Evolutionary conservation across 2,329 filamentous ascomycete species (phyloP), one percentile per base, ranked within the genome.

Genomic region (Neurospora sp.): DNA sequence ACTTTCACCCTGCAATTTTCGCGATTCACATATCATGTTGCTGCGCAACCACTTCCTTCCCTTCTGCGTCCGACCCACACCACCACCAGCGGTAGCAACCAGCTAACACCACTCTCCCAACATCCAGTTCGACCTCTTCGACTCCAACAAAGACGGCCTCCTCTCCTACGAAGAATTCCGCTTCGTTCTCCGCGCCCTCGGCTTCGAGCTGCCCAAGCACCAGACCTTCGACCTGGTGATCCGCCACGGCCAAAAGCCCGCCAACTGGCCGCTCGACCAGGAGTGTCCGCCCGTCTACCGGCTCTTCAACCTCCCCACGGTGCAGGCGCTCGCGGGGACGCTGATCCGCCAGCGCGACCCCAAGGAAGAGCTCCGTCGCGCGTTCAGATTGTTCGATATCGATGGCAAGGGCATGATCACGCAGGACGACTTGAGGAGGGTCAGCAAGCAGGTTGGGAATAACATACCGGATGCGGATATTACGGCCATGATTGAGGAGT

Each of bases 101-200:
- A n/a, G n/a, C 68, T 41, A 28, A 67, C 17, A 67, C 12, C 62
- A 43, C 41, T 40, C 62, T 6, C 67, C 33, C 66, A 68, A 40
- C 69, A 73, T 68, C 57, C 57, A 97, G 91, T 98, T 98, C 81
- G 90, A 90, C 72, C 89, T 98, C 74, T 98, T 99, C 85, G 96
- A 98, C 80, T 91, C 97, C 77, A 95, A 98, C 85, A 95, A 96
- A 80, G 94, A 98, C 82, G 88, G 90, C 66, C 89, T 92, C 80
- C 92, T 99, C 78, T 95, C 98, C 83, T 98, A 97, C 84, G 96
- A 98, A 83, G 96, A 99, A 82, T 92, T 98, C 79, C 95, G 96
- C 81, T 96, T 98, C 82, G 93, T 95, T 71, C 90, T 98, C 76
- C 96, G 96, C 79, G 96, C 96, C 3, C 89, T 99, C 1, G 96